Conservation (phyloP, 2,329 filamentous ascomycete species). For the Tolypocladium ophioglossoides region DNA sequence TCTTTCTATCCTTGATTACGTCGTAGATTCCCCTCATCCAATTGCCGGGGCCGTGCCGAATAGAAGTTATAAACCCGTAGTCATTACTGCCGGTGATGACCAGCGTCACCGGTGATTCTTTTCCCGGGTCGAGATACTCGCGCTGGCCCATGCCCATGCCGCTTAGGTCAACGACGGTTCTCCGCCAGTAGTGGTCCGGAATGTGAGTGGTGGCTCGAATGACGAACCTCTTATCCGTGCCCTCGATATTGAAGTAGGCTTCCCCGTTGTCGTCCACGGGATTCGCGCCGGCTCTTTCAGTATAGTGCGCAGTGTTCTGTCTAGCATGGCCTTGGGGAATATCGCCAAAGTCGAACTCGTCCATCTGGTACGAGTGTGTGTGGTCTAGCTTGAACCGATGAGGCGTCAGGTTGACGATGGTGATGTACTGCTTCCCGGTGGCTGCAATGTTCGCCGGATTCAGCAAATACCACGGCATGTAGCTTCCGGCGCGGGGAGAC, state of each 20-base stretch:
- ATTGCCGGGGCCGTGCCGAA: constrained; percentile 15
- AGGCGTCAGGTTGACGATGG: constrained; percentile 23
- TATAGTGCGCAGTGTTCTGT: constrained; percentile 18
- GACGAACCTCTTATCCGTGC: constrained; percentile 18
- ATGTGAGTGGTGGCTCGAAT: constrained; percentile 19
- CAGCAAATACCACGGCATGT: not conserved
- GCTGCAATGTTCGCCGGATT: not conserved
- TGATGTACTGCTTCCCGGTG: constrained; percentile 12
- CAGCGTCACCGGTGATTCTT: constrained; percentile 18
- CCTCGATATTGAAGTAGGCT: constrained; percentile 18
- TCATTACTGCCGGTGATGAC: constrained; percentile 21
- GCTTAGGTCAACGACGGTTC: constrained; percentile 17
- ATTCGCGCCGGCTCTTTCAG: constrained; percentile 1
- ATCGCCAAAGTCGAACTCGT: constrained; percentile 20
- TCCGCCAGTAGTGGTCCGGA: constrained; percentile 11
- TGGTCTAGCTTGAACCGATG: constrained; percentile 14
- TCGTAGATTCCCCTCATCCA: constrained; percentile 23
- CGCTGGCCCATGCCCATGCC: constrained; percentile 22
- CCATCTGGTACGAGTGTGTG: constrained; percentile 21
- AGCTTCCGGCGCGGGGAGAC: not conserved
- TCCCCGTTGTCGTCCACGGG: constrained; percentile 18
- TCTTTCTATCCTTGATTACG: constrained; percentile 23
- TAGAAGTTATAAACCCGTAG: constrained; percentile 17
- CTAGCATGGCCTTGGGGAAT: constrained; percentile 20
- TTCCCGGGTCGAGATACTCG: constrained; percentile 20